phyloP scores from a whole-genome alignment of 495 filamentous ascomycete species.

The Hypoxylon intermedium region DNA sequence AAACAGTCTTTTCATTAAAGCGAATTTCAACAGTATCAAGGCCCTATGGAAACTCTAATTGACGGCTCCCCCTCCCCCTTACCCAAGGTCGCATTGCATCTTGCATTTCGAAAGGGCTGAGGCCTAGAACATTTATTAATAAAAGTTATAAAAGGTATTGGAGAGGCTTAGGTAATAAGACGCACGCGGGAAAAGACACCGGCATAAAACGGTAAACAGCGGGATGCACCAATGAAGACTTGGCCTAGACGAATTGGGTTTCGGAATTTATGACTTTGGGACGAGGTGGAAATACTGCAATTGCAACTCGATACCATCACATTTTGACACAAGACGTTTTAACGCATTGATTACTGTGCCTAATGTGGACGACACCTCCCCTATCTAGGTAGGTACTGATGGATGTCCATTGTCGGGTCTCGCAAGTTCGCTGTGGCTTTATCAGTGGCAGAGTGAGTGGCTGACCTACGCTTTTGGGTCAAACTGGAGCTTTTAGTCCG shows the following conservation, averaged over 20 bases:
- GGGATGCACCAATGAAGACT: no score
- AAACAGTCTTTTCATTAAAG: conserved; percentile 36
- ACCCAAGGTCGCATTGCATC: conserved; percentile 39
- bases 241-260: no score
- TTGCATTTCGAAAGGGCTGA: conserved; percentile 38
- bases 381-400: neutral
- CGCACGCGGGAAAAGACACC: neutral
- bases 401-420: no score
- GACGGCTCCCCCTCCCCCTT: conserved; percentile 20
- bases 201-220: no score
- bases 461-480: conserved; percentile 7
- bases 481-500: conserved; percentile 22
- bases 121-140: conserved; percentile 19
- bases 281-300: no score
- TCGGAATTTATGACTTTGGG: no score
- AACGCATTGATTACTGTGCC: no score
- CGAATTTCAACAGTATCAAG: conserved; percentile 19
- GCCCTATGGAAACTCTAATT: conserved; percentile 30
- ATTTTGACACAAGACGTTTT: no score
- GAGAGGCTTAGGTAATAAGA: conserved; percentile 32
- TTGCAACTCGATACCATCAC: no score
- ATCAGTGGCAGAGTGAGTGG: no score
- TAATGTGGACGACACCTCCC: no score
- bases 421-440: conserved; percentile 15
- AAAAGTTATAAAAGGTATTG: conserved; percentile 19